Evolutionary conservation across 176 grass and related monocot genomes (phyloP).

Genomic region (Thinopyrum elongatum): DNA sequence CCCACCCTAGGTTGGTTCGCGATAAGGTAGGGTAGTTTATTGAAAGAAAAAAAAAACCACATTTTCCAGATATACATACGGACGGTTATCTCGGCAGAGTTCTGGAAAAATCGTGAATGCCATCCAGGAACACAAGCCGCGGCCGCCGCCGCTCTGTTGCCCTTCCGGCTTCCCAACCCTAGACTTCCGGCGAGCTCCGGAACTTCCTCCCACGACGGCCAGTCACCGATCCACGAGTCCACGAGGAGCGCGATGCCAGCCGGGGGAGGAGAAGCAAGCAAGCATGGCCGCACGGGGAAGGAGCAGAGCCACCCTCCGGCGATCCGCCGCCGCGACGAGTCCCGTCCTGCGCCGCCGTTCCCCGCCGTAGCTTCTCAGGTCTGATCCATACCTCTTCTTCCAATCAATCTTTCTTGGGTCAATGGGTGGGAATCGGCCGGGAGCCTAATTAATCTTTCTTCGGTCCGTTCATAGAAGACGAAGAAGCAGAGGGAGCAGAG

Average conservation of each 20-base stretch:
- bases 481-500: background rate
- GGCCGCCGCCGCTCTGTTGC: too few relatives aligned
- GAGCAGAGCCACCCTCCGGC: background rate
- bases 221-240: background rate
- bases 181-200: background rate
- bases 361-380: background rate
- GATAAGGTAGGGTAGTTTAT: too few relatives aligned
- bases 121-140: too few relatives aligned
- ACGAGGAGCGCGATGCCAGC: background rate
- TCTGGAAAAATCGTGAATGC: too few relatives aligned
- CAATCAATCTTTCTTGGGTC: background rate
- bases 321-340: background rate
- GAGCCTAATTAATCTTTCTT: background rate
- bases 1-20: accelerated
- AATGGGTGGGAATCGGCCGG: background rate
- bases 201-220: too few relatives aligned
- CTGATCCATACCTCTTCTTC: background rate
- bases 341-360: background rate
- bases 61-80: too few relatives aligned
- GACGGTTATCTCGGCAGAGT: too few relatives aligned
- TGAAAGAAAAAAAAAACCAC: too few relatives aligned
- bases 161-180: background rate
- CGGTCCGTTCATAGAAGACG: background rate
- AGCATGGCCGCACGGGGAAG: background rate
- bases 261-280: background rate